Conservation (phyloP, 179 eudicot species). For the Patellifolia procumbens region DNA sequence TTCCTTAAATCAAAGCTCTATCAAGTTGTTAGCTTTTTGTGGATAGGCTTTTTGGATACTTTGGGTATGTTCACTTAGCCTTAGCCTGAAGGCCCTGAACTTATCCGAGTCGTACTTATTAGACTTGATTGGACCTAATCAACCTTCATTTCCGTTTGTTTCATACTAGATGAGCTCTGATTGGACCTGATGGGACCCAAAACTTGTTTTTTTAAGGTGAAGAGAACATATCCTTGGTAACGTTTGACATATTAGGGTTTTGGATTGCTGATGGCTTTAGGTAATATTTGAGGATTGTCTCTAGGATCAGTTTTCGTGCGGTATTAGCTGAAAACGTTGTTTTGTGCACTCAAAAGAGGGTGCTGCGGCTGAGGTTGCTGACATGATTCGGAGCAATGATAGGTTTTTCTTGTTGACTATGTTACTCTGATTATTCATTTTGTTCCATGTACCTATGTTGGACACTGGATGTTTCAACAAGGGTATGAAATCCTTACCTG, state of each 20-base stretch:
- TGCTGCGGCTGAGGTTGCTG: background rate
- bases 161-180: too few relatives aligned
- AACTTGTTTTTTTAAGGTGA: too few relatives aligned
- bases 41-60: background rate
- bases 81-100: too few relatives aligned
- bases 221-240: constrained; percentile 7
- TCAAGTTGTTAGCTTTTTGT: background rate
- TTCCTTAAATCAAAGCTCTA: background rate
- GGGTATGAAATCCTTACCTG: background rate
- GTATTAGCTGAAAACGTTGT: background rate
- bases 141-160: too few relatives aligned
- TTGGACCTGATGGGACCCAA: too few relatives aligned
- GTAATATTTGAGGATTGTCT: background rate
- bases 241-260: background rate
- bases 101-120: too few relatives aligned
- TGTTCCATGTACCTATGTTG: background rate
- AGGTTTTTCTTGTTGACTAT: background rate
- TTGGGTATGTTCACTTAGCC: background rate
- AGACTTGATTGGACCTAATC: too few relatives aligned
- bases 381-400: background rate
- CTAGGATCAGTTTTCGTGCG: background rate
- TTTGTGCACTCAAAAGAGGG: background rate
- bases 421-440: background rate
- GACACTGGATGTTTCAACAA: background rate
- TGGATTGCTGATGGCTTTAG: constrained; percentile 2